Evolutionary conservation across 2,329 filamentous ascomycete species (phyloP).

Genomic region (Ophiostoma sp.): DNA sequence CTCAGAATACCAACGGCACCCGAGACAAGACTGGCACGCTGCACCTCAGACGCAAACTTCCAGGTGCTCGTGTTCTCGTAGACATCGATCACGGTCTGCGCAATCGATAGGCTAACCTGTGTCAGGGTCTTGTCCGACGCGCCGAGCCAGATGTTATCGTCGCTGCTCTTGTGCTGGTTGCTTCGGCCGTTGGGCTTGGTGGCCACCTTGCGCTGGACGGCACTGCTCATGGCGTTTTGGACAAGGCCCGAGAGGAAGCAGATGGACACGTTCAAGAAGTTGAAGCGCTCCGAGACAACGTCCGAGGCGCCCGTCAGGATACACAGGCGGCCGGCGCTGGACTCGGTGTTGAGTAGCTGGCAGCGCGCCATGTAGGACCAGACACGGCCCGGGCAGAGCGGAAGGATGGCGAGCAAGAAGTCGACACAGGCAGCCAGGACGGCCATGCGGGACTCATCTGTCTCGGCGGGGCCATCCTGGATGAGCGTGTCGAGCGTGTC

Average conservation of each 20-base stretch:
- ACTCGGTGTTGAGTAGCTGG: conserved; percentile 73
- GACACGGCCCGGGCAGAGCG: conserved; percentile 75
- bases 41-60: conserved; percentile 71
- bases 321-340: conserved; percentile 73
- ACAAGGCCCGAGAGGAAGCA: conserved; percentile 73
- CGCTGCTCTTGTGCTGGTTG: conserved; percentile 33
- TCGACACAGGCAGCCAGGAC: conserved; percentile 71
- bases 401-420: conserved; percentile 73
- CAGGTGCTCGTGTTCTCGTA: conserved; percentile 84
- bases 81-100: conserved; percentile 74
- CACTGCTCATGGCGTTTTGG: conserved; percentile 70
- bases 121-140: conserved; percentile 77
- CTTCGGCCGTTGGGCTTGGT: conserved; percentile 50
- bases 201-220: conserved; percentile 63
- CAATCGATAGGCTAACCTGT: conserved; percentile 69
- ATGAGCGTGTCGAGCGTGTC: conserved; percentile 77
- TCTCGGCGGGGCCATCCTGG: conserved; percentile 56
- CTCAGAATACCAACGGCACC: conserved; percentile 70
- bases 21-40: conserved; percentile 68
- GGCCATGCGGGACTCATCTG: conserved; percentile 65
- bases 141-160: conserved; percentile 61
- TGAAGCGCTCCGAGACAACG: conserved; percentile 71
- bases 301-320: conserved; percentile 82
- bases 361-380: conserved; percentile 89
- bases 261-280: conserved; percentile 73